Base-by-base conservation (phyloP, 2,329 filamentous ascomycete species). In the Triangularia setosa region DNA sequence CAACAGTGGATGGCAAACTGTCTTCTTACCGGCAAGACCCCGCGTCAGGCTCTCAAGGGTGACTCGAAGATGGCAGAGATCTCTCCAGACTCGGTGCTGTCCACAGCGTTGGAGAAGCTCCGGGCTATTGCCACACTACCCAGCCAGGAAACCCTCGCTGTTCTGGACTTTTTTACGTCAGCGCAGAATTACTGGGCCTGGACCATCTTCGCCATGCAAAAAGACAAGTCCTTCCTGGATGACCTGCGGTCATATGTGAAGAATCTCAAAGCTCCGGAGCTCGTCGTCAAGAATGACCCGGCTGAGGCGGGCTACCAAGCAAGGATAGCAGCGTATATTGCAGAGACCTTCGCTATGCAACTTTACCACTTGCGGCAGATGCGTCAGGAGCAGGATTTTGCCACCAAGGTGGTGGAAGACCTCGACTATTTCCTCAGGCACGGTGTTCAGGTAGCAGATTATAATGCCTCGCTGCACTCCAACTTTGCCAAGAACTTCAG, bases 1-100 rank as follows among this genome's bases (percentile, higher is more conserved):
- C 95, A 99, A 74, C 93, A 97, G 73, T 98, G 94, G 91, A 91
- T 99, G 80, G 92, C 94, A 0, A 92, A 97, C 67, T 96, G 93
- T 73, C 83, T 99, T 8, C 86, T 98, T 44, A 97, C 93, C 6
- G 95, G 93, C 23, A 90, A 88, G 72, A 92, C 92, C 0, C 93
- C 94, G 3, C 87, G 91, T 67, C 88, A 95, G 70, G 85, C 90
- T 4, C 79, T 92, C 72, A 87, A 87, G 68, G 79, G 79, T 53
- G 82, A 81, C 56, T 77, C 80, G 56, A 84, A 84, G 69, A 79
- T 83, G 27, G 79, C 82, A 14, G 79, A 82, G 60, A 72, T 81
- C 18, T 77, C 80, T 4, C 72, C 80, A 0, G 79, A 87, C 68
- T 90, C 93, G 0, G 85, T 97, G 28, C 84, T 98, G 67, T 83